A percentile compares a stretch with the other conserved stretches of the same genome.
Evolutionary conservation across 2,329 filamentous ascomycete genomes (phyloP).

Genomic region (Calonectria naviculata): DNA sequence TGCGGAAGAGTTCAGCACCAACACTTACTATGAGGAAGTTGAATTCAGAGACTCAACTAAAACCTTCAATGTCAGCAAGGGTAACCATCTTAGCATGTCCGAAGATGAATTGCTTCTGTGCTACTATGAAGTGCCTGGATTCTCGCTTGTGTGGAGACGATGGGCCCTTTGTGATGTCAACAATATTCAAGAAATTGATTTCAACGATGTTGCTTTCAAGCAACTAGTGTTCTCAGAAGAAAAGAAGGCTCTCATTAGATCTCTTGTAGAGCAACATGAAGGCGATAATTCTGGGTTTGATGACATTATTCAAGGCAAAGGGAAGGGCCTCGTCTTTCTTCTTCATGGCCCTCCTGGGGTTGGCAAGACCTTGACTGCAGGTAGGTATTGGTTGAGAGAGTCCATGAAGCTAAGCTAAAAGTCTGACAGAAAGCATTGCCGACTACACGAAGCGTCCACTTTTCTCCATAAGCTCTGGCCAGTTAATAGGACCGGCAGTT

Average conservation of each 20-base stretch:
- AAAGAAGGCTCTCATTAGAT: neutral
- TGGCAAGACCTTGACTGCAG: constrained; percentile 9
- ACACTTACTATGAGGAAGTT: neutral
- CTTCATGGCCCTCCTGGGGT: constrained; percentile 1
- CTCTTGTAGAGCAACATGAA: neutral
- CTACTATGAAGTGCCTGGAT: neutral
- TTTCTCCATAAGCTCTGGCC: neutral
- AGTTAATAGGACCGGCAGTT: neutral
- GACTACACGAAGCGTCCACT: neutral
- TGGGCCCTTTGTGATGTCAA: neutral
- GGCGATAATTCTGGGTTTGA: neutral
- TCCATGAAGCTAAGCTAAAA: neutral
- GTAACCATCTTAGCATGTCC: neutral
- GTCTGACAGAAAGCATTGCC: constrained; percentile 1
- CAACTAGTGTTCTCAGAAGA: neutral
- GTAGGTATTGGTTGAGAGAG: neutral
- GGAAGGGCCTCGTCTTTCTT: neutral
- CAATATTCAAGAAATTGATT: neutral
- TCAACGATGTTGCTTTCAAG: neutral
- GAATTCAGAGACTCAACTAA: neutral
- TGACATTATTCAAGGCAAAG: neutral
- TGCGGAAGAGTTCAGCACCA: neutral
- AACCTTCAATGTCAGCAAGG: neutral
- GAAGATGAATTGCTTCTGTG: neutral
- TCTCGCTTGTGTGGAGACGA: neutral